Evolutionary conservation across 2,329 filamentous ascomycete genomes (phyloP), one percentile per base, ranked within the genome.

Genomic region (Allantophomopsis lycopodina): DNA sequence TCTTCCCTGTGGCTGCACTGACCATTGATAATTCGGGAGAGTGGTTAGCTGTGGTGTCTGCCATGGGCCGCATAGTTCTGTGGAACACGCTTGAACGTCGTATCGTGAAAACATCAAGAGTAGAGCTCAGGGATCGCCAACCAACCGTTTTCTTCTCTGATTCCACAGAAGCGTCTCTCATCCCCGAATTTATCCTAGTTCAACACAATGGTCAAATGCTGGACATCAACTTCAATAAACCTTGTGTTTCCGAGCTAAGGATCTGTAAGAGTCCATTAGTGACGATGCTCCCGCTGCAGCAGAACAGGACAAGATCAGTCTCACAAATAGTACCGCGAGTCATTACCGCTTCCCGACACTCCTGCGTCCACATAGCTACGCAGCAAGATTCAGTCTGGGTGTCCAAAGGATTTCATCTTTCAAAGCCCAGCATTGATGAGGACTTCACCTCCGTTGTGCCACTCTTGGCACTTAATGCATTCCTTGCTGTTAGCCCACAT

Each of bases 1-100:
- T 66, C 0, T 78, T 78, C 43, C 75, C 76, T 0, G 62, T 84
- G 8, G 54, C 78, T 20, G 72, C 73, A 2, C 67, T 81, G 50
- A 68, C 78, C 0, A 70, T 86, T 23, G 77, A 85, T 42, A 69
- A 73, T 23, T 64, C 65, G 12, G 78, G 76, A 2, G 71, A 66
- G 32, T 79, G 76, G 69, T 61, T 86, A 23, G 82, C 80, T 1
- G 60, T 87, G 4, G 61, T 83, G 21, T 77, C 78, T 7, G 65
- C 68, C 5, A 62, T 64, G 34, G 66, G 69, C 36, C 66, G 63
- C 28, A 67, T 83, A 11, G 60, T 71, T 14, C 50, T 86, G 4
- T 88, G 81, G 76, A 72, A 73, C 46, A 61, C 83, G 4, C 57
- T 60, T 13, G 63, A 73, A 32, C 66, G 67, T 36, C 60, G 59